Base-by-base conservation (phyloP, 495 filamentous ascomycete species). In the Tuber brumale region DNA sequence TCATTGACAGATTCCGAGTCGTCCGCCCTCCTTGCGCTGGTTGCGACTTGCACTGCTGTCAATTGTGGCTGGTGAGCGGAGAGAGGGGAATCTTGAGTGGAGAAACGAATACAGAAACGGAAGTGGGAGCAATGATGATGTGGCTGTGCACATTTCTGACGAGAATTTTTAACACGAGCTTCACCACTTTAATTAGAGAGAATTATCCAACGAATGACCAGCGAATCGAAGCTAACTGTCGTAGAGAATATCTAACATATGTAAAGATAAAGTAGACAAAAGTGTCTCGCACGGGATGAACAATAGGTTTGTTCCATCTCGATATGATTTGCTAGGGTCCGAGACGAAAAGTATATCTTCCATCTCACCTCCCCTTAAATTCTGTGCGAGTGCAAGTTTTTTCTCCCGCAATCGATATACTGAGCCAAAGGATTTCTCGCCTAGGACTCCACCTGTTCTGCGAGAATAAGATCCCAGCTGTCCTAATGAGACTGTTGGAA, bases 361-460 rank as follows among this genome's bases (percentile, higher is more conserved):
- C 57, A 66, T 66, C 57, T 66, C 31, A 66, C 31, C 14, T 35
- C 57, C 31, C 57, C 57, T 31, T 35, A 66, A 66, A 35, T 18
- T 66, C 57, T 66, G 27, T 66, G 57, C 57, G 42, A 46, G 77
- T 76, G 69, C 77, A 44, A 8, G 6, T 71, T 80, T 81, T 43
- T 70, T 82, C 74, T 83, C 73, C 74, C 81, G 81, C 81, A 83
- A 76, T 75, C 75, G 82, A 83, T 81, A 83, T 83, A 83, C 81
- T 83, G 81, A 77, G 81, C 75, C 81, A 79, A 75, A 83, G 79
- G 81, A 83, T 82, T 76, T 81, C 81, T 81, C 75, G 82, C 81
- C 79, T 81, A 83, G 75, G 81, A 83, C 81, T 77, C 81, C 81
- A 83, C 81, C 81, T 83, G 70, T 73, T 80, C 81, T 81, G 81